Conservation (phyloP, 2,329 filamentous ascomycete genomes). For the Davidsoniella virescens region DNA sequence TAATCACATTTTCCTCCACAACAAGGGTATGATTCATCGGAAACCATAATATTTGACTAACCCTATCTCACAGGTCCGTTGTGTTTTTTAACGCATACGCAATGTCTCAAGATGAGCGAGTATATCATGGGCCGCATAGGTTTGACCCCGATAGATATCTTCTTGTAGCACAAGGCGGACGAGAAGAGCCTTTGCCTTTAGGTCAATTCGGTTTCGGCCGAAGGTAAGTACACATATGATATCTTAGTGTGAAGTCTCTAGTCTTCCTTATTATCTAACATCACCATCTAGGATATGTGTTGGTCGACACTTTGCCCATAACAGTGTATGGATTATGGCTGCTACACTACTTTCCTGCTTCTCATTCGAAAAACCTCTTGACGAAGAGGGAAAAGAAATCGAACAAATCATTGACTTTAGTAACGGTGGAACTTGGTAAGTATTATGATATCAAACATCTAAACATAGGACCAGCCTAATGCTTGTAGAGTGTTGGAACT, state of each 20-base stretch:
- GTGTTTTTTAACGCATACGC: conserved; percentile 27
- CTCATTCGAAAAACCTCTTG: conserved; percentile 17
- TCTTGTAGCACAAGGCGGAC: background rate
- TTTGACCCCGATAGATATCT: conserved; percentile 32
- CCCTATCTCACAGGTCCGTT: conserved; percentile 18
- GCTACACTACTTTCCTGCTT: conserved; percentile 21
- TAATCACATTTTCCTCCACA: background rate
- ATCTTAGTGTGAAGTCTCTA: too few species aligned
- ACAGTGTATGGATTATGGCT: conserved; percentile 23
- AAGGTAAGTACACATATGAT: too few species aligned
- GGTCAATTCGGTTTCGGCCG: conserved; percentile 22
- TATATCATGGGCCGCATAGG: conserved; percentile 25
- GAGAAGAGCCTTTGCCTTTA: conserved; percentile 28
- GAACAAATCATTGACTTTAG: conserved; percentile 19
- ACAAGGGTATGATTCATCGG: too few species aligned
- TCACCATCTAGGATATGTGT: conserved; percentile 18
- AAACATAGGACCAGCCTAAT: conserved; percentile 5
- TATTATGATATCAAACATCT: conserved; percentile 5
- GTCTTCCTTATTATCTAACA: too few species aligned
- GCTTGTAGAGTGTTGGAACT: background rate
- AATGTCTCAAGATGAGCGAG: conserved; percentile 26
- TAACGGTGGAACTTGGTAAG: conserved; percentile 21
- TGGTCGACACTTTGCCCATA: conserved; percentile 21
- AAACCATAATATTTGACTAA: background rate
- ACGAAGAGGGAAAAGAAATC: conserved; percentile 16